These are phyloP conservation scores for Kodamaea sagamina DNA, from an alignment of 805 yeast genomes.

Conservation along the genomic window DNA sequence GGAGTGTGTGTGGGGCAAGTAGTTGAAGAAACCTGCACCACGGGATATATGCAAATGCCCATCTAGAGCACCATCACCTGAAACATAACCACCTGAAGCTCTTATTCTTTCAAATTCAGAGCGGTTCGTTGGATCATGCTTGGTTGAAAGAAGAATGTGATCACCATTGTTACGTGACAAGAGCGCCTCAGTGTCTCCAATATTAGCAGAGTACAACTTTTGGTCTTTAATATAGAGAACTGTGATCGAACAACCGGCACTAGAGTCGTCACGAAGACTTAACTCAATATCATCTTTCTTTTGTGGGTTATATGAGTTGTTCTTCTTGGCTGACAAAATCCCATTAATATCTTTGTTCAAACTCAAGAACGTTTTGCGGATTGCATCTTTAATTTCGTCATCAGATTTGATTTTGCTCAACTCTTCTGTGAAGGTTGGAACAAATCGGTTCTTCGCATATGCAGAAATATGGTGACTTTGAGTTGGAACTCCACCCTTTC, in stretches of 20 bases:
- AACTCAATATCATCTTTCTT: constrained; percentile 47
- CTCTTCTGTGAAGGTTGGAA: constrained; percentile 67
- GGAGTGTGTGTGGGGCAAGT: constrained; percentile 84
- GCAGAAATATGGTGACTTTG: constrained; percentile 68
- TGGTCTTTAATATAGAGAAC: constrained; percentile 75
- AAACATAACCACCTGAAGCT: constrained; percentile 88
- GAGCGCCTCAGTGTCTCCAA: constrained; percentile 87
- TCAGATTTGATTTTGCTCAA: constrained; percentile 46
- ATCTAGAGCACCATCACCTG: constrained; percentile 81
- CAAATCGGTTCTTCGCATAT: constrained; percentile 71
- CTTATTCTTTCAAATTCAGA: constrained; percentile 83
- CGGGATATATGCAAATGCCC: constrained; percentile 82
- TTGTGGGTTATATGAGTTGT: constrained; percentile 39
- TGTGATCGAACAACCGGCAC: constrained; percentile 84
- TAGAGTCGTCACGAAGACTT: constrained; percentile 60
- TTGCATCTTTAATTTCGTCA: constrained; percentile 67
- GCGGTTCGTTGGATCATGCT: constrained; percentile 81
- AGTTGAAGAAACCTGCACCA: constrained; percentile 87
- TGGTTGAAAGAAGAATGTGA: constrained; percentile 65
- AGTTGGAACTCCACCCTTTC: constrained; percentile 58
- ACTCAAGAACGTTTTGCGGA: constrained; percentile 76
- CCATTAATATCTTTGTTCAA: constrained; percentile 82
- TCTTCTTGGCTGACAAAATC: constrained; percentile 46
- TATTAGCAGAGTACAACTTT: constrained; percentile 75
- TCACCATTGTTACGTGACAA: constrained; percentile 82